Evolutionary conservation across 1,139 yeast species (phyloP).

Genomic region (Blastobotrys raffinosifermentans): DNA sequence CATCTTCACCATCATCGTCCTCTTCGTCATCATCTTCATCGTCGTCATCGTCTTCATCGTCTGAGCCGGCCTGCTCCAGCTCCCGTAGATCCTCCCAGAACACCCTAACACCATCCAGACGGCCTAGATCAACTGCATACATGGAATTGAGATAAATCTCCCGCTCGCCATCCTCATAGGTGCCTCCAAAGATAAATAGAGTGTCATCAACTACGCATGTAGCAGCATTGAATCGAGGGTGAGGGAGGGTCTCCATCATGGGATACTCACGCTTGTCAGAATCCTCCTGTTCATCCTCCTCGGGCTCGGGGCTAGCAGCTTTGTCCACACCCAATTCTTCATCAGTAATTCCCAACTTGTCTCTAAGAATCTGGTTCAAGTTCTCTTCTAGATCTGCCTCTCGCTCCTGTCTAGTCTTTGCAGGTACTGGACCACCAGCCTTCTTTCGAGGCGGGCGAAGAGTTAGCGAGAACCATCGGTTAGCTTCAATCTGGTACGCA

Average conservation of each 20-base stretch:
- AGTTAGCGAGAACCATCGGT: constrained; percentile 79
- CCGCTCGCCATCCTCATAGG: constrained; percentile 80
- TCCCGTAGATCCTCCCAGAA: constrained; percentile 82
- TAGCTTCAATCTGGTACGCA: constrained; percentile 78
- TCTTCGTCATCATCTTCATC: constrained; percentile 66
- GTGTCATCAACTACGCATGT: constrained; percentile 82
- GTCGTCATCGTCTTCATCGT: constrained; percentile 51
- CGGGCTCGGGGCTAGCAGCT: constrained; percentile 14
- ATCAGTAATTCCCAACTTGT: constrained; percentile 58
- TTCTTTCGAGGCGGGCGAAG: constrained; percentile 58
- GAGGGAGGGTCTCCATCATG: constrained; percentile 60
- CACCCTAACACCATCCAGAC: constrained; percentile 80
- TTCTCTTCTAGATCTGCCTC: constrained; percentile 82
- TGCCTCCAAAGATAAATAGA: constrained; percentile 85
- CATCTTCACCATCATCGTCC: constrained; percentile 55
- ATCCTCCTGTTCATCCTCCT: constrained; percentile 28
- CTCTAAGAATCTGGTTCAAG: constrained; percentile 65
- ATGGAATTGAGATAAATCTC: constrained; percentile 81
- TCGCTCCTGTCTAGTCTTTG: constrained; percentile 39
- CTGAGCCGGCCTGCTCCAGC: constrained; percentile 47
- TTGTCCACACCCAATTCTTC: constrained; percentile 40
- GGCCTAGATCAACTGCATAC: constrained; percentile 79
- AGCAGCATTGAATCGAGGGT: constrained; percentile 81
- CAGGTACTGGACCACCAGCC: constrained; percentile 28
- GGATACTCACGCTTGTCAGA: constrained; percentile 49